Percentiles rank a stretch among this genome's conserved stretches.
Evolutionary conservation across 768 basidiomycete genomes (phyloP).

Genomic region (Butyriboletus loyo): DNA sequence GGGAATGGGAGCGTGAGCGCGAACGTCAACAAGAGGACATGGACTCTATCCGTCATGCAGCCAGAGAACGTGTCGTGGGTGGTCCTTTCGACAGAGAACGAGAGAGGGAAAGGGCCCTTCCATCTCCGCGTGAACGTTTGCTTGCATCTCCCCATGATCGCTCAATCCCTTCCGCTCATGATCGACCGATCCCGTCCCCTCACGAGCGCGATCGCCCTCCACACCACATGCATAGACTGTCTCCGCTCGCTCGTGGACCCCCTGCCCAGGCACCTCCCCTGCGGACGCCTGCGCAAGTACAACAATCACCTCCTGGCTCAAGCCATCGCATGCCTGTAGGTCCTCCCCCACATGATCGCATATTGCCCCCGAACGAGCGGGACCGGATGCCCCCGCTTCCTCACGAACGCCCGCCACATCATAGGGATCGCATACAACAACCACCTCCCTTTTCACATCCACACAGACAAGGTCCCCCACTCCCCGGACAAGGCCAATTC

Average conservation of each 20-base stretch:
- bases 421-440: constrained; percentile 29
- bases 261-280: constrained; percentile 17
- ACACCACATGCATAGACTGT: constrained; percentile 24
- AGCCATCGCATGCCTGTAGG: constrained; percentile 20
- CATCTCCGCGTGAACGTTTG: constrained; percentile 25
- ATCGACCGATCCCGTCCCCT: constrained; percentile 22
- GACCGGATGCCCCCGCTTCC: constrained; percentile 23
- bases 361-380: constrained; percentile 21
- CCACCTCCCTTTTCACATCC: constrained; percentile 20
- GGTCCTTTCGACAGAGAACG: constrained; percentile 29
- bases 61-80: constrained; percentile 22
- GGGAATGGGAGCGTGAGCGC: constrained; percentile 30
- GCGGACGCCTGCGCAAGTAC: constrained; percentile 11
- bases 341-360: constrained; percentile 24
- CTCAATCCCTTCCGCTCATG: constrained; percentile 19
- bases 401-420: constrained; percentile 23
- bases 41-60: constrained; percentile 22
- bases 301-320: constrained; percentile 26
- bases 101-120: constrained; percentile 21
- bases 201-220: constrained; percentile 25
- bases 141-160: constrained; percentile 25
- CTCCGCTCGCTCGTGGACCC: constrained; percentile 20
- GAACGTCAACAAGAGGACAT: constrained; percentile 30
- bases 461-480: constrained; percentile 17
- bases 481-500: constrained; percentile 33